Conservation (phyloP, 495 filamentous ascomycete genomes). For the Aspergillus biplanus region DNA sequence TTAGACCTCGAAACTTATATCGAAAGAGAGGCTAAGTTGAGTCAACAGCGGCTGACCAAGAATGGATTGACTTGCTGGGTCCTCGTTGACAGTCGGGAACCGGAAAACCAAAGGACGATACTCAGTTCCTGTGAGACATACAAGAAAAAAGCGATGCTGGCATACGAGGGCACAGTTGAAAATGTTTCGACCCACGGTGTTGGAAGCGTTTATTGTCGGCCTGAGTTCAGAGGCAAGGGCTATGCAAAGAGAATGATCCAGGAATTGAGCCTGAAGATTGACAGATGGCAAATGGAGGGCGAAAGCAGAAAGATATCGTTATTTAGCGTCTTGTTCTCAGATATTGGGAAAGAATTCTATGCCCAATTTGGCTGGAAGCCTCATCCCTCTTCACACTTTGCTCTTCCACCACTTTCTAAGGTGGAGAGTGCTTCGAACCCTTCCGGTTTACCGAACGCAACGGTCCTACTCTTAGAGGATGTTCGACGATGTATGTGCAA, state of each 20-base stretch:
- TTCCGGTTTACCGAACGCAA: constrained; percentile 24
- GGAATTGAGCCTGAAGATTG: constrained; percentile 55
- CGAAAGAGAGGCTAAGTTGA: constrained; percentile 72
- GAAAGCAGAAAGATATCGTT: constrained; percentile 41
- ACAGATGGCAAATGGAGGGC: constrained; percentile 54
- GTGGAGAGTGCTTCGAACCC: constrained; percentile 23
- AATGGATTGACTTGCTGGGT: constrained; percentile 86
- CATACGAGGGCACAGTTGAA: constrained; percentile 51
- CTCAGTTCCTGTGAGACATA: constrained; percentile 84
- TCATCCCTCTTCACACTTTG: constrained; percentile 71
- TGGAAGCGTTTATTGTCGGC: constrained; percentile 83
- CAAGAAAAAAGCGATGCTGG: constrained; percentile 70
- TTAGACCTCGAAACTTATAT: constrained; percentile 73
- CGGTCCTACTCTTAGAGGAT: constrained; percentile 32
- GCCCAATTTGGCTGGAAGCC: constrained; percentile 78
- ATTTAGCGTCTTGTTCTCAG: constrained; percentile 84
- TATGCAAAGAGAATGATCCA: constrained; percentile 77
- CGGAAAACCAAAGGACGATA: constrained; percentile 59
- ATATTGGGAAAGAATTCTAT: constrained; percentile 96
- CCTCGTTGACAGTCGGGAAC: constrained; percentile 62
- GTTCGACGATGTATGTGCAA: constrained; percentile 43
- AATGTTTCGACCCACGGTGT: constrained; percentile 79
- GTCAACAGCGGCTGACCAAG: constrained; percentile 65
- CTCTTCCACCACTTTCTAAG: constrained; percentile 53
- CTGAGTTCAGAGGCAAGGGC: constrained; percentile 69